Conservation (phyloP, 768 basidiomycete genomes). For the Sutorius australiensis region DNA sequence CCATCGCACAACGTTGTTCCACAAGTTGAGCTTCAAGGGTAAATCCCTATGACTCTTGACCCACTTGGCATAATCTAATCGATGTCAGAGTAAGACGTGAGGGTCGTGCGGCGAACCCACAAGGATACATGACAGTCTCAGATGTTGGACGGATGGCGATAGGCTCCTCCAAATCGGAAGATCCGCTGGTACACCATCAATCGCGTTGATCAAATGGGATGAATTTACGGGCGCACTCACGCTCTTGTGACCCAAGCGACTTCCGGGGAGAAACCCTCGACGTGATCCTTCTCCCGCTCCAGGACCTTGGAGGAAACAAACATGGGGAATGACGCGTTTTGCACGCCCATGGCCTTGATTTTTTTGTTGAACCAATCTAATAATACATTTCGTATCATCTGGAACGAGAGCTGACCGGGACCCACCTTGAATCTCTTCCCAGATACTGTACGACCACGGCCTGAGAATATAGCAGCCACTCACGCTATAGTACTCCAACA, state of each 20-base stretch:
- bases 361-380: conserved; percentile 90
- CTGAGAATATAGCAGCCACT: conserved; percentile 98
- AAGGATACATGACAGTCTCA: conserved; percentile 99
- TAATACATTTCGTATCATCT: background rate
- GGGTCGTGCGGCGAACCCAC: conserved; percentile 42
- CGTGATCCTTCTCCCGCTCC: conserved; percentile 96
- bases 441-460: conserved; percentile 96
- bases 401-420: background rate
- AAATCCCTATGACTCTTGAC: conserved; percentile 96
- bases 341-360: conserved; percentile 93
- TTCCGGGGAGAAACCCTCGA: conserved; percentile 98
- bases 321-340: conserved; percentile 99
- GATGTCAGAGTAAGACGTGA: conserved; percentile 1
- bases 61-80: conserved; percentile 95
- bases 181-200: conserved; percentile 52
- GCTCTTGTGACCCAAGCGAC: conserved; percentile 99
- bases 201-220: background rate
- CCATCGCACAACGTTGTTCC: conserved; percentile 99
- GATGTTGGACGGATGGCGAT: conserved; percentile 98
- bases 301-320: conserved; percentile 90
- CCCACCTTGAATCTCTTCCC: conserved; percentile 92
- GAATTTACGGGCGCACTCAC: conserved; percentile 43
- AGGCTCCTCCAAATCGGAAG: conserved; percentile 91
- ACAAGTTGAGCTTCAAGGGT: conserved; percentile 95
- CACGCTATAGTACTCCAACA: conserved; percentile 99